These are phyloP conservation scores for Colletotrichum magnum DNA, from an alignment of 2,329 filamentous ascomycete species.

Conservation along the genomic window DNA sequence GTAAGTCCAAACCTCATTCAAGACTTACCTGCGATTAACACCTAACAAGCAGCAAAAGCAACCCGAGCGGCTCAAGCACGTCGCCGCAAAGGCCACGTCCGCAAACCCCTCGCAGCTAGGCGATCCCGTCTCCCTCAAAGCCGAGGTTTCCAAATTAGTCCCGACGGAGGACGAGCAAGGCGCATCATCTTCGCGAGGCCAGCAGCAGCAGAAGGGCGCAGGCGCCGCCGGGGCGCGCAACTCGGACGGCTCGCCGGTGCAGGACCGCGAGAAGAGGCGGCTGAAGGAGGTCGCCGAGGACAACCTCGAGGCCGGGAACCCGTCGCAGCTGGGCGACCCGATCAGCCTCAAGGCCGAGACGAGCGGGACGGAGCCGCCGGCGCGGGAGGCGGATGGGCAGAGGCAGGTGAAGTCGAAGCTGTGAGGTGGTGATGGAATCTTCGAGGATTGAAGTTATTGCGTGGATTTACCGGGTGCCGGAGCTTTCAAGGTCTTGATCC, in stretches of 20 bases:
- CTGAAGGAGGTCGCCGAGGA: conserved; percentile 42
- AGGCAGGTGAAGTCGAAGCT: conserved; percentile 35
- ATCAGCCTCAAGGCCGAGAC: conserved; percentile 56
- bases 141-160: conserved; percentile 46
- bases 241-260: conserved; percentile 38
- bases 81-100: conserved; percentile 39
- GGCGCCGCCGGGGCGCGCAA: conserved; percentile 28
- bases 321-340: conserved; percentile 55
- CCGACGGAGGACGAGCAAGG: conserved; percentile 36
- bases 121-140: conserved; percentile 57
- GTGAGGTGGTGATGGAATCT: background rate
- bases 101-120: conserved; percentile 55
- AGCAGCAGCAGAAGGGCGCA: background rate
- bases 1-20: conserved; percentile 4
- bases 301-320: conserved; percentile 50
- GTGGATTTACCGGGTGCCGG: no score
- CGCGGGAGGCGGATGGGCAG: conserved; percentile 45
- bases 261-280: conserved; percentile 33
- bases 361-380: conserved; percentile 47
- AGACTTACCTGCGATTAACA: conserved; percentile 1
- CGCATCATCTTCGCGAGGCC: background rate
- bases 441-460: background rate
- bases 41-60: conserved; percentile 24
- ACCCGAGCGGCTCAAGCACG: conserved; percentile 39
- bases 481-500: background rate